Base-by-base conservation (phyloP, 73 alveolate genomes). In the Durusdinium trenchii region DNA sequence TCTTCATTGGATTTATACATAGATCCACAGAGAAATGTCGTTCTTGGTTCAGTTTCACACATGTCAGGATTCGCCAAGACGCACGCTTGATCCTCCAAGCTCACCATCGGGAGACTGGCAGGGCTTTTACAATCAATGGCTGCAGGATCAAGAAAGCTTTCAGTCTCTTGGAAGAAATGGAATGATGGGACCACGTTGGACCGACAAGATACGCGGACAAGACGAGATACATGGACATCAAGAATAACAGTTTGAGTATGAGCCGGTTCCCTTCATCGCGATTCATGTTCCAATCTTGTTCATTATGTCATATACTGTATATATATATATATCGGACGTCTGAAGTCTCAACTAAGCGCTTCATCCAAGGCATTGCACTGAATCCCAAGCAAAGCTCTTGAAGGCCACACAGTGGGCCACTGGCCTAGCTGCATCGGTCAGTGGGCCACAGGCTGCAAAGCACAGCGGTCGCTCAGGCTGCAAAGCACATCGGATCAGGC, bases 401-500 rank as follows among this genome's bases (percentile, higher is more conserved):
- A 82, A 48, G 48, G 92, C 92, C 48, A 71, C 92, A 7, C 69
- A 50, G n/a, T 82, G 92, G 92, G 92, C 32, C 23, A 32, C 18
- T 60, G 73, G 73, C 73, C 73, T 23, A 23, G 18, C 73, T 32
- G 3, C 73, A 60, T 23, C 73, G 30, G 30, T 60, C n/a, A 60
- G 1, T 60, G 30, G 18, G n/a, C 73, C n/a, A n/a, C 73, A 0
- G 18, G 73, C 73, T 60, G 30, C 30, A 23, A 23, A 23, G 73
- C n/a, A 23, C n/a, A 60, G 73, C 3, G 73, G 73, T 2, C 30
- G 18, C 73, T 38, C 64, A 78, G 89, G 89, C 89, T 78, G 89
- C 89, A 78, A 78, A 78, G 89, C 89, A 28, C 43, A 78, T 78
- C 89, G 89, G 89, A 40, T 62, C 89, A 45, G 89, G 89, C 89